phyloP scores from a whole-genome alignment of 768 basidiomycete species.

The Strobilomyces echinocephalus region DNA sequence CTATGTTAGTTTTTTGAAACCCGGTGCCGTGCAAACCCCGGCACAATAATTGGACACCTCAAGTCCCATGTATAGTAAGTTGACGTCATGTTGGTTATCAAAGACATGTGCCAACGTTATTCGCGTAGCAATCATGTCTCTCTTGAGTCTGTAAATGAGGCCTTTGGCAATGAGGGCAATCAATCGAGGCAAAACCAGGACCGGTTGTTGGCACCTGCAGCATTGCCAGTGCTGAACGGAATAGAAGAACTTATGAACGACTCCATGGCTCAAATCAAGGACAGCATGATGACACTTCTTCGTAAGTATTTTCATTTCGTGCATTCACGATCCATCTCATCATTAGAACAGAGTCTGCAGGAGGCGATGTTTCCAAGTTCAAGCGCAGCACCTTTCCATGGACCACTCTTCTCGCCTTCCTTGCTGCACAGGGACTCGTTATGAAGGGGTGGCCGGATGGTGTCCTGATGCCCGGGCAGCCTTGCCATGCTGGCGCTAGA shows the following conservation, averaged over 20 bases:
- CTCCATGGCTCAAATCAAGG: not conserved
- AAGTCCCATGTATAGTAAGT: constrained; percentile 7
- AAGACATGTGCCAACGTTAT: not conserved
- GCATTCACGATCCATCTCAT: not conserved
- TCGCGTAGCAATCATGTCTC: not conserved
- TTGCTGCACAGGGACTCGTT: not conserved
- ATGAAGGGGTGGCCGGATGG: not conserved
- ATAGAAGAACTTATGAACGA: not conserved
- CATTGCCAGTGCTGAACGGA: not conserved
- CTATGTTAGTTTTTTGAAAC: constrained; percentile 3
- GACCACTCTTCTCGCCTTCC: not conserved
- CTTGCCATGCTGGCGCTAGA: not conserved
- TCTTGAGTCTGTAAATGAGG: not conserved
- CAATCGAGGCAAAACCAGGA: not conserved
- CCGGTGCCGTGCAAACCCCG: not conserved
- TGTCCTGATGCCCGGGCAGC: not conserved
- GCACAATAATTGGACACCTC: constrained; percentile 3
- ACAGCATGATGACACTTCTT: not conserved
- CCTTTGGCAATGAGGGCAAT: not conserved
- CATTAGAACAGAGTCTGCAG: not conserved
- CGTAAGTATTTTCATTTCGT: not conserved
- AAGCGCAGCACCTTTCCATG: not conserved
- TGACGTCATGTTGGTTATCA: not conserved
- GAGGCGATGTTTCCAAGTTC: not conserved
- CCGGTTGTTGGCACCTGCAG: not conserved